Base-by-base conservation (phyloP, 805 yeast genomes). In the Peterozyma toletana region DNA sequence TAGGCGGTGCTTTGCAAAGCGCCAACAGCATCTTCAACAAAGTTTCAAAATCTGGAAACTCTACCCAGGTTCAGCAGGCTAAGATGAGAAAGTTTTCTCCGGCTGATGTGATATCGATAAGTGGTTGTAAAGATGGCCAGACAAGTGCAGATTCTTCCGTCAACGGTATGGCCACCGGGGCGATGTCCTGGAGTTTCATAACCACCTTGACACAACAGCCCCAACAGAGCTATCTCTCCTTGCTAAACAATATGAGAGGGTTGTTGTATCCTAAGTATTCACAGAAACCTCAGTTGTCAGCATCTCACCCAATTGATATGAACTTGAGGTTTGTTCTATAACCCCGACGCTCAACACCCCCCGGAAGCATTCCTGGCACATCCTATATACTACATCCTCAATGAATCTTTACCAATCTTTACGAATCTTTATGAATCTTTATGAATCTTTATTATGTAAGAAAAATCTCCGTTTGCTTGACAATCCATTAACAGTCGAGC, bases 261-360 rank as follows among this genome's bases (percentile, higher is more conserved):
- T 76, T 78, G 36, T 69, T 87, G 67, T 56, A 67, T 16, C 71
- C 73, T 0, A 83, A 80, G 58, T 87, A 85, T 63, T 63, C 82
- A 7, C 96, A 88, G 61, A 86, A 84, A 55, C 95, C 95, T 2
- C 96, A 87, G 64, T 64, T 87, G 45, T 78, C 88, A 18, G 66
- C 86, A 7, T 80, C 89, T 3, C 96, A 86, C 61, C 91, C 90
- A n/a, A 75, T 85, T 49, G 91, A 86, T 51, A 67, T 69, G 46
- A 70, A 68, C 50, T 48, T 64, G 49, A 56, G 62, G 39, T 71
- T 71, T 49, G 58, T 66, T 21, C 27, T 21, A 21, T 21, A 21
- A 21, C 27, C 27, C 7, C n/a, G n/a, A n/a, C n/a, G n/a, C n/a
- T n/a, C n/a, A n/a, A n/a, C n/a, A n/a, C n/a, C n/a, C n/a, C n/a